These are phyloP conservation scores for Dentipellis fragilis DNA, from an alignment of 768 basidiomycete species.

Conservation along the genomic window DNA sequence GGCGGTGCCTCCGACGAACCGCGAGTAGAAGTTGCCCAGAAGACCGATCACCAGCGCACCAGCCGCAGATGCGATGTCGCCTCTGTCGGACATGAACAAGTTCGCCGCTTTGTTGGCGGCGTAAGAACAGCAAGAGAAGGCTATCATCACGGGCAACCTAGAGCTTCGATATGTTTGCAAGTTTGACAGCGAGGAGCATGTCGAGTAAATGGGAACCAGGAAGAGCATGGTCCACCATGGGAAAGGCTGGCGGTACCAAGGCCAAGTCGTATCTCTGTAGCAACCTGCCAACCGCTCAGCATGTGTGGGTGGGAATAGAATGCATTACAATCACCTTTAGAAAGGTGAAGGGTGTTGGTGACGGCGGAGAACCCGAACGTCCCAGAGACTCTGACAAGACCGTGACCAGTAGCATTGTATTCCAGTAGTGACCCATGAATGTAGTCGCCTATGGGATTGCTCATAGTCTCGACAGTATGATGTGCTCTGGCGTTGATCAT, in stretches of 20 bases:
- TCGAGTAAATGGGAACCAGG: slow-evolving; percentile 70
- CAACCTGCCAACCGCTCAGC: slow-evolving; percentile 41
- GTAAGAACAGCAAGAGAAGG: slow-evolving; percentile 68
- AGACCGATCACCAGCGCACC: slow-evolving; percentile 72
- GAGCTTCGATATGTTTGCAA: slow-evolving; percentile 61
- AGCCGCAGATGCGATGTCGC: slow-evolving; percentile 67
- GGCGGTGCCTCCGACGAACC: slow-evolving; percentile 66
- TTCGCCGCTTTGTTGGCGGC: slow-evolving; percentile 59
- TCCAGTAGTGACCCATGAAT: slow-evolving; percentile 43
- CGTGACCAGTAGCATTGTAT: slow-evolving; percentile 23
- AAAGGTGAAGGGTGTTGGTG: slow-evolving; percentile 17
- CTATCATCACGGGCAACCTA: slow-evolving; percentile 69
- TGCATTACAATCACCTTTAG: slow-evolving; percentile 16
- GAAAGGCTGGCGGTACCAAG: slow-evolving; percentile 68
- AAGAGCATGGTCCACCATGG: slow-evolving; percentile 77
- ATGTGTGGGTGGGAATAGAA: not conserved
- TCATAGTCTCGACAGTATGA: slow-evolving; percentile 21
- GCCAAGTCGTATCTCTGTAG: slow-evolving; percentile 61
- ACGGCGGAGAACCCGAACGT: slow-evolving; percentile 22
- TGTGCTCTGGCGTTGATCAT: slow-evolving; percentile 54
- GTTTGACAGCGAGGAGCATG: slow-evolving; percentile 65
- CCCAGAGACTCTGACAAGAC: slow-evolving; percentile 16
- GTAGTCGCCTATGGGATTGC: slow-evolving; percentile 18
- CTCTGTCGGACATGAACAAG: slow-evolving; percentile 49
- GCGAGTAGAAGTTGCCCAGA: slow-evolving; percentile 77